A percentile compares a stretch with the other conserved stretches of the same genome.
Conservation (phyloP, 768 basidiomycete genomes). For the Termitomyces sp. region DNA sequence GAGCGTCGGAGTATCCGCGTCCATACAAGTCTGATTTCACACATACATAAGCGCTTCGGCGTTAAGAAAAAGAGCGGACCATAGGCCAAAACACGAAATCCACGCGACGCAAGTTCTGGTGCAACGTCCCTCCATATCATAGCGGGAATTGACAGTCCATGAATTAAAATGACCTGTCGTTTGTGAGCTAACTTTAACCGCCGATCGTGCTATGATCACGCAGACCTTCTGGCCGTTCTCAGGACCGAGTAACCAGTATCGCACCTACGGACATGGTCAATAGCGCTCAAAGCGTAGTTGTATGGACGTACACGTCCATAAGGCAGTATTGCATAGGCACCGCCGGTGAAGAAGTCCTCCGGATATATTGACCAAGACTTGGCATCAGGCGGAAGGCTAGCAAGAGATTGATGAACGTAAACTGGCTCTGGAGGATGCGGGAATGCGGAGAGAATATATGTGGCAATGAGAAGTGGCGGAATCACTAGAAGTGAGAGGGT, state of each 20-base stretch:
- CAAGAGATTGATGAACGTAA: slow-evolving; percentile 53
- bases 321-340: slow-evolving; percentile 63
- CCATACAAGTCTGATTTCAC: slow-evolving; percentile 67
- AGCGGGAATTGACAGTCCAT: slow-evolving; percentile 74
- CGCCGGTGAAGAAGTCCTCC: slow-evolving; percentile 62
- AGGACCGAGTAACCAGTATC: slow-evolving; percentile 79
- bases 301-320: slow-evolving; percentile 48
- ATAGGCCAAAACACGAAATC: slow-evolving; percentile 74
- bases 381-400: slow-evolving; percentile 50
- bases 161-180: slow-evolving; percentile 66
- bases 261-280: slow-evolving; percentile 38
- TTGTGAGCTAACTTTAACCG: not conserved
- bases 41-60: not conserved
- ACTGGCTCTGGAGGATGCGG: slow-evolving; percentile 55
- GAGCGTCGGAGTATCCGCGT: slow-evolving; percentile 81
- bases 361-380: slow-evolving; percentile 73
- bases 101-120: slow-evolving; percentile 55
- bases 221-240: slow-evolving; percentile 61
- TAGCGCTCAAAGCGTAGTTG: not conserved
- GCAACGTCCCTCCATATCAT: slow-evolving; percentile 78
- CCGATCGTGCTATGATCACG: slow-evolving; percentile 17
- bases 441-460: slow-evolving; percentile 65
- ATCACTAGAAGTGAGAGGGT: slow-evolving; percentile 56
- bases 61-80: slow-evolving; percentile 34
- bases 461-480: slow-evolving; percentile 55